Evolutionary conservation across 1,284 basidiomycete genomes (phyloP).

Genomic region (Rhizoctonia solani): DNA sequence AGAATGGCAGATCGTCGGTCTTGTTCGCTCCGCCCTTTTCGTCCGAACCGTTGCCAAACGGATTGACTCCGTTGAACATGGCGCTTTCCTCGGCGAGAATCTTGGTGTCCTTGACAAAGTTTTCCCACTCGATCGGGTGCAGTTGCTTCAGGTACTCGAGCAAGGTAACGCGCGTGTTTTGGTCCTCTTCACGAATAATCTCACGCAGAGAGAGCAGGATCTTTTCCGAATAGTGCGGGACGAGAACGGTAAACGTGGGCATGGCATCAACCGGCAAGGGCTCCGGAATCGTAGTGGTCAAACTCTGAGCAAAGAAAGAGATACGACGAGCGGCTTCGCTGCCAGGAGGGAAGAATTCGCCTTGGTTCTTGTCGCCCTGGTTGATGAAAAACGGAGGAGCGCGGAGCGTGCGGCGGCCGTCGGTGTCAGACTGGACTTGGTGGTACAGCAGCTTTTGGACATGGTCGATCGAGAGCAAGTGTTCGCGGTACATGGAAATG

Average conservation of each 20-base stretch:
- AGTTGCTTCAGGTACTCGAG: slow-evolving; percentile 98
- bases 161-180: slow-evolving; percentile 91
- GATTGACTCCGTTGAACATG: slow-evolving; percentile 78
- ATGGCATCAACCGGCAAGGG: slow-evolving; percentile 92
- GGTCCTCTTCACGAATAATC: slow-evolving; percentile 96
- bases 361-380: slow-evolving; percentile 82
- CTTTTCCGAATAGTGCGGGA: slow-evolving; percentile 96
- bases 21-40: slow-evolving; percentile 83
- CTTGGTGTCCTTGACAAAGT: slow-evolving; percentile 99
- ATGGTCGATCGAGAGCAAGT: slow-evolving; percentile 93
- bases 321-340: slow-evolving; percentile 94
- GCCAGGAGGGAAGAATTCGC: slow-evolving; percentile 90
- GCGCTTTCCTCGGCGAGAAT: slow-evolving; percentile 96
- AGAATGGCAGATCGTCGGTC: slow-evolving; percentile 95
- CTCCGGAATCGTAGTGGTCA: slow-evolving; percentile 87
- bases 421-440: slow-evolving; percentile 82
- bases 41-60: slow-evolving; percentile 69
- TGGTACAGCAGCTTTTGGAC: slow-evolving; percentile 94
- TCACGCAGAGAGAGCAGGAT: slow-evolving; percentile 91
- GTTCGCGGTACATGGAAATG: slow-evolving; percentile 99
- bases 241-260: slow-evolving; percentile 96
- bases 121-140: slow-evolving; percentile 98
- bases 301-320: slow-evolving; percentile 94
- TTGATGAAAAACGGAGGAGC: slow-evolving; percentile 95
- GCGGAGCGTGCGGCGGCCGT: slow-evolving; percentile 83